These are phyloP conservation scores for Turnera subulata DNA, from an alignment of 345 rosid genomes.

Conservation along the genomic window DNA sequence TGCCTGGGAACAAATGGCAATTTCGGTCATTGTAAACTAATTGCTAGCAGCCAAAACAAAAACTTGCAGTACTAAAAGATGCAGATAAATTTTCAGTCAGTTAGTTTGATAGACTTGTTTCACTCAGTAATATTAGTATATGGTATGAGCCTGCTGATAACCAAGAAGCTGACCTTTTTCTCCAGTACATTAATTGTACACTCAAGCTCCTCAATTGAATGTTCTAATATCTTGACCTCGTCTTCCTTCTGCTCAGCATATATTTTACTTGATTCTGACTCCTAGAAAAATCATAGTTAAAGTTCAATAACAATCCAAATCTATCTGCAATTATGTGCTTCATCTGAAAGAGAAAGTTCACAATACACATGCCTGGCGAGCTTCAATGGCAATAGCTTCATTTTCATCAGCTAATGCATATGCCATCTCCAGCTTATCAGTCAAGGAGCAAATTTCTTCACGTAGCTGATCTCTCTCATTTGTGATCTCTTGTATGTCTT, in stretches of 20 bases:
- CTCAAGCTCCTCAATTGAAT: slow-evolving; percentile 88
- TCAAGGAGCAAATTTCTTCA: slow-evolving; percentile 56
- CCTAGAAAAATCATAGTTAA: slow-evolving; percentile 36
- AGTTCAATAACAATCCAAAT: neutral
- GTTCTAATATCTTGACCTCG: slow-evolving; percentile 82
- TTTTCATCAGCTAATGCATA: slow-evolving; percentile 77
- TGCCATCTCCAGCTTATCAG: slow-evolving; percentile 61
- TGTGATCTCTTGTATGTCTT: slow-evolving; percentile 40
- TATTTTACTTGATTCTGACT: slow-evolving; percentile 65
- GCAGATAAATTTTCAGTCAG: too few relatives aligned
- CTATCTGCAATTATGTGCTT: slow-evolving; percentile 2
- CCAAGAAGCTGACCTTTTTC: slow-evolving; percentile 57
- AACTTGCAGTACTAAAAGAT: too few relatives aligned
- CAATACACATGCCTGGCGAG: slow-evolving; percentile 54
- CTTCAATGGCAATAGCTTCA: slow-evolving; percentile 77
- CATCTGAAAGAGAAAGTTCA: slow-evolving; percentile 1
- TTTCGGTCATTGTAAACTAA: slow-evolving; percentile 5
- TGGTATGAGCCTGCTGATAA: neutral
- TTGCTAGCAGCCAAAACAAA: neutral
- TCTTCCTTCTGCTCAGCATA: slow-evolving; percentile 86
- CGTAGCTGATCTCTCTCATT: slow-evolving; percentile 57
- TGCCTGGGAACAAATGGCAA: slow-evolving; percentile 41
- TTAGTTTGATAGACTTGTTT: too few relatives aligned
- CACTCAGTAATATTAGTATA: slow-evolving; percentile 1
- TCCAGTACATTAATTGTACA: slow-evolving; percentile 75